Evolutionary conservation across 140 eudicot genomes (phyloP).

Genomic region (Flaveria floridana): DNA sequence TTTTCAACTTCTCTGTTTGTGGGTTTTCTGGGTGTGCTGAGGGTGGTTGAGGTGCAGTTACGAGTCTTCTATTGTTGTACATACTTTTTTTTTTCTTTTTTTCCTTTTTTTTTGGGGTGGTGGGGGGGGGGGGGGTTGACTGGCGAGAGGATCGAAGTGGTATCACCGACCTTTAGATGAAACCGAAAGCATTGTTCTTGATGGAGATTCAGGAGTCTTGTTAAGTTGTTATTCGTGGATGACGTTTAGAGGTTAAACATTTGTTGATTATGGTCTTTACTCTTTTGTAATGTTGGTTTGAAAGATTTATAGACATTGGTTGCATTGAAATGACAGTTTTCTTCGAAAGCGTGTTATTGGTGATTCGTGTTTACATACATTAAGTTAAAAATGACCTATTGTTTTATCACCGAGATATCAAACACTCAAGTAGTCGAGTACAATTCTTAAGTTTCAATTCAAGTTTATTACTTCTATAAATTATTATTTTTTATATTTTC

Average conservation of each 20-base stretch:
- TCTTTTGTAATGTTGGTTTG: slow-evolving; percentile 25
- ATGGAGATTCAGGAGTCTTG: slow-evolving; percentile 8
- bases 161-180: slow-evolving; percentile 18
- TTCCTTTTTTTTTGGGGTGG: too few relatives aligned
- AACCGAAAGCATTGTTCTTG: slow-evolving; percentile 14
- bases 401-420: too few relatives aligned
- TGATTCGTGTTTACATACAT: too few relatives aligned
- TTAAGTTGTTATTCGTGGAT: not conserved
- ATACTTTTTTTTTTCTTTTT: not conserved
- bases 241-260: not conserved
- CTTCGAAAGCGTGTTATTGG: not conserved
- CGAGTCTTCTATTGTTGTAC: slow-evolving; percentile 21
- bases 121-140: too few relatives aligned
- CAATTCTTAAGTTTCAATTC: too few relatives aligned
- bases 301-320: slow-evolving; percentile 9
- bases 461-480: too few relatives aligned
- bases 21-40: not conserved
- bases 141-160: not conserved
- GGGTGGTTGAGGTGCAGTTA: not conserved
- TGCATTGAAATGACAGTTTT: slow-evolving; percentile 20
- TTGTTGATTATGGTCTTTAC: not conserved
- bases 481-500: too few relatives aligned
- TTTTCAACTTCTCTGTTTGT: not conserved
- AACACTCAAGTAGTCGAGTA: too few relatives aligned
- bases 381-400: too few relatives aligned